Evolutionary conservation across 2,329 filamentous ascomycete species (phyloP).

Genomic region (Colletotrichum limetticola): DNA sequence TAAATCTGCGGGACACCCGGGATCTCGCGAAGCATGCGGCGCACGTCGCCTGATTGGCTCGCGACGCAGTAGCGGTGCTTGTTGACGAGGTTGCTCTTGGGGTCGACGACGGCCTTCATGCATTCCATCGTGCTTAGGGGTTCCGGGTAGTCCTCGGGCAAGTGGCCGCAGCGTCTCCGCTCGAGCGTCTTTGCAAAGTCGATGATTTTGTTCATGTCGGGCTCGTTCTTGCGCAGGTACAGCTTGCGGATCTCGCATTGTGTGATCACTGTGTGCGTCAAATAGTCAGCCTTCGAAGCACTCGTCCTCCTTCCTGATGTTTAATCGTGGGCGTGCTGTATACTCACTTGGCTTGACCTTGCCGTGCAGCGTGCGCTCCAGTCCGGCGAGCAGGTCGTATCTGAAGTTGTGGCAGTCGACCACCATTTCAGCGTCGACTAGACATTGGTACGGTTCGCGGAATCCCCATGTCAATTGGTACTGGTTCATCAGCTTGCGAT

Average conservation of each 20-base stretch:
- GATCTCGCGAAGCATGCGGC: constrained; percentile 72
- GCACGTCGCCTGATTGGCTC: constrained; percentile 74
- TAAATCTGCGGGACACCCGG: constrained; percentile 82
- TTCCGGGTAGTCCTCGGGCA: constrained; percentile 75
- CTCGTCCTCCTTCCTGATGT: background rate
- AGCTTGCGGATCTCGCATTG: constrained; percentile 85
- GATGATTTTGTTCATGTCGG: constrained; percentile 70
- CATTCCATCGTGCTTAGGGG: constrained; percentile 78
- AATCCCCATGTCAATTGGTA: constrained; percentile 90
- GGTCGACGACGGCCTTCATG: constrained; percentile 79
- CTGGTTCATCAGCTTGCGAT: constrained; percentile 89
- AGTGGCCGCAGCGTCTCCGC: constrained; percentile 81
- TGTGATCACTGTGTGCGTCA: constrained; percentile 70
- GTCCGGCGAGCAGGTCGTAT: constrained; percentile 83
- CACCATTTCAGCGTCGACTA: constrained; percentile 89
- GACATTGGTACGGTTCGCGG: constrained; percentile 92
- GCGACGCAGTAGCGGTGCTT: constrained; percentile 85
- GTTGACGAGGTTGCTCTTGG: constrained; percentile 77
- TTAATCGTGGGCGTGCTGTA: constrained; percentile 28
- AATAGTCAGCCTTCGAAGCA: background rate
- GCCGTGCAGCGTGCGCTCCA: constrained; percentile 87
- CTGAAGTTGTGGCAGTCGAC: constrained; percentile 84
- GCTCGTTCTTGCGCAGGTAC: constrained; percentile 70
- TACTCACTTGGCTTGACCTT: constrained; percentile 81
- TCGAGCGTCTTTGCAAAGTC: constrained; percentile 77